A percentile compares a stretch with the other conserved stretches of the same genome.
Evolutionary conservation across 441 rosid genomes (phyloP).

Genomic region (Jatropha podagrica): DNA sequence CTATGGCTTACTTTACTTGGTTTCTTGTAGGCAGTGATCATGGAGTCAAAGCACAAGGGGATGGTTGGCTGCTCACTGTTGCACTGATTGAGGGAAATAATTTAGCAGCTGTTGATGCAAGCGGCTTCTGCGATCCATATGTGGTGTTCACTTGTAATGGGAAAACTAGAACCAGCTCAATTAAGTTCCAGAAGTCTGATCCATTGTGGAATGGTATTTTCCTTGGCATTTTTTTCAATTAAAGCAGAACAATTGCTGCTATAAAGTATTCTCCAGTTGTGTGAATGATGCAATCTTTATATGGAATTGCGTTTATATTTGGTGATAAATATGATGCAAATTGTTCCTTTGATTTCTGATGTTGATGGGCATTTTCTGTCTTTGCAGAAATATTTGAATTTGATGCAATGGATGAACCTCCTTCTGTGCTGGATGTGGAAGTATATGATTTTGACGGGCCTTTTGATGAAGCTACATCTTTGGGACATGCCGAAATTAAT

Average conservation of each 20-base stretch:
- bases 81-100: slow-evolving; percentile 87
- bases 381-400: slow-evolving; percentile 94
- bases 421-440: slow-evolving; percentile 86
- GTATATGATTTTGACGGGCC: slow-evolving; percentile 96
- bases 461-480: slow-evolving; percentile 78
- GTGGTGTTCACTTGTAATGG: slow-evolving; percentile 93
- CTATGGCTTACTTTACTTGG: slow-evolving; percentile 12
- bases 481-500: slow-evolving; percentile 86
- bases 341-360: slow-evolving; percentile 13
- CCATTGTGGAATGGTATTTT: slow-evolving; percentile 93
- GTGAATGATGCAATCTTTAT: slow-evolving; percentile 11
- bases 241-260: slow-evolving; percentile 1
- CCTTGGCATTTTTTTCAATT: slow-evolving; percentile 19
- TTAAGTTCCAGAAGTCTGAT: slow-evolving; percentile 84
- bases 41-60: slow-evolving; percentile 95
- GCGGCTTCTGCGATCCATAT: slow-evolving; percentile 90
- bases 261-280: background rate
- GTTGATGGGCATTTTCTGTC: slow-evolving; percentile 18
- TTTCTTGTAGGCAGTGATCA: slow-evolving; percentile 75
- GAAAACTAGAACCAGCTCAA: slow-evolving; percentile 85
- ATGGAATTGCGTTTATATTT: background rate
- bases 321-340: slow-evolving; percentile 8
- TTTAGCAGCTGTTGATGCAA: slow-evolving; percentile 91
- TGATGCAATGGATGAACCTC: slow-evolving; percentile 98
- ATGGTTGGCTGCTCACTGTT: slow-evolving; percentile 94